Conservation (phyloP, 1,284 basidiomycete genomes). For the Cystobasidium pallidum region DNA sequence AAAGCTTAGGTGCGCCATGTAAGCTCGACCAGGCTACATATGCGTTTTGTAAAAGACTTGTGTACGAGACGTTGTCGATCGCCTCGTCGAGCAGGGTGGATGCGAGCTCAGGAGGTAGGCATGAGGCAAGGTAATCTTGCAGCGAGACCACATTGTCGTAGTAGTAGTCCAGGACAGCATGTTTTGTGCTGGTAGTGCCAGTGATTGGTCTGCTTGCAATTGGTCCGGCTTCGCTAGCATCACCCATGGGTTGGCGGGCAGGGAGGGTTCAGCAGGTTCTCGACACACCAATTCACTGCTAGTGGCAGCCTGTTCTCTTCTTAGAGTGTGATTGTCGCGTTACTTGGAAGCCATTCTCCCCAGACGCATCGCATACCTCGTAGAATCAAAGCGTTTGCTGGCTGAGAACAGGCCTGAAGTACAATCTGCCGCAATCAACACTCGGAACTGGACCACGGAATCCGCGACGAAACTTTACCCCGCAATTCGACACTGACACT, state of each 20-base stretch:
- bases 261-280: background rate
- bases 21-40: conserved; percentile 6
- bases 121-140: conserved; percentile 12
- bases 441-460: too few relatives aligned
- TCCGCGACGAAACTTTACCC: too few relatives aligned
- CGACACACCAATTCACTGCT: too few relatives aligned
- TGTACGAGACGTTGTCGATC: conserved; percentile 7
- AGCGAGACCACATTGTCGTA: conserved; percentile 29
- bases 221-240: background rate
- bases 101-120: conserved; percentile 15
- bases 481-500: too few relatives aligned
- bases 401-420: too few relatives aligned
- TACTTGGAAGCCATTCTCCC: too few relatives aligned
- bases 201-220: background rate
- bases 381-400: too few relatives aligned
- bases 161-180: conserved; percentile 33
- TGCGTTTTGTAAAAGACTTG: conserved; percentile 9
- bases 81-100: background rate
- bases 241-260: background rate
- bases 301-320: too few relatives aligned
- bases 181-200: background rate
- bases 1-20: background rate
- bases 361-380: too few relatives aligned
- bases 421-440: too few relatives aligned
- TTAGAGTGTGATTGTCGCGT: too few relatives aligned